A percentile compares a stretch with the other conserved stretches of the same genome.
Evolutionary conservation across 73 alveolate genomes (phyloP).

Genomic region (Paramecium biaurelia): DNA sequence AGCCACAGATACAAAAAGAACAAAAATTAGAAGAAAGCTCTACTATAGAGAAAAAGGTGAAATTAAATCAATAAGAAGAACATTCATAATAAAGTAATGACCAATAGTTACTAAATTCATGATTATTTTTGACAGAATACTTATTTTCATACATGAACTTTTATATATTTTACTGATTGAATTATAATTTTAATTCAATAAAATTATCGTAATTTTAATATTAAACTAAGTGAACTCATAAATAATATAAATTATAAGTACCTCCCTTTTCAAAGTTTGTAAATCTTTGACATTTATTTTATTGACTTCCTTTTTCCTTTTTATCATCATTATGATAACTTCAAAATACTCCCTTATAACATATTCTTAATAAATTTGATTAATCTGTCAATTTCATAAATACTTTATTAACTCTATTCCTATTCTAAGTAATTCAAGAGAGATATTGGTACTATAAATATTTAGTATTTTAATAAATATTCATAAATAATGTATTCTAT

Average conservation of each 20-base stretch:
- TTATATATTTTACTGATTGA: not conserved
- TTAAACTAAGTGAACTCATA: not conserved
- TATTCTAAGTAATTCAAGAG: too few relatives aligned
- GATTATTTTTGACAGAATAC: not conserved
- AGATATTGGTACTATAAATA: not conserved
- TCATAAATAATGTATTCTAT: too few relatives aligned
- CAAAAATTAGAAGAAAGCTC: not conserved
- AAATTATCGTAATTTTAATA: not conserved
- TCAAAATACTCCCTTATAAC: not conserved
- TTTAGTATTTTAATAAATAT: not conserved
- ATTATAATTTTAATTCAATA: not conserved
- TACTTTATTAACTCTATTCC: not conserved
- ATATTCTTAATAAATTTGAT: too few relatives aligned
- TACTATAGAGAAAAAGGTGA: not conserved
- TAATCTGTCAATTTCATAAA: not conserved
- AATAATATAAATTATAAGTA: not conserved
- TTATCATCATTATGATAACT: not conserved
- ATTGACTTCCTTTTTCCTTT: not conserved
- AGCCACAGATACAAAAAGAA: conserved; percentile 17
- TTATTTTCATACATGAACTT: not conserved
- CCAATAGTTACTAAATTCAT: not conserved
- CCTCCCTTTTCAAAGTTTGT: not conserved
- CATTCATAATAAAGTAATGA: not conserved
- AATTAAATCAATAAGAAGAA: not conserved
- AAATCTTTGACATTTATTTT: too few relatives aligned